Evolutionary conservation across 2,329 filamentous ascomycete species (phyloP).

Genomic region (Nakataea oryzae): DNA sequence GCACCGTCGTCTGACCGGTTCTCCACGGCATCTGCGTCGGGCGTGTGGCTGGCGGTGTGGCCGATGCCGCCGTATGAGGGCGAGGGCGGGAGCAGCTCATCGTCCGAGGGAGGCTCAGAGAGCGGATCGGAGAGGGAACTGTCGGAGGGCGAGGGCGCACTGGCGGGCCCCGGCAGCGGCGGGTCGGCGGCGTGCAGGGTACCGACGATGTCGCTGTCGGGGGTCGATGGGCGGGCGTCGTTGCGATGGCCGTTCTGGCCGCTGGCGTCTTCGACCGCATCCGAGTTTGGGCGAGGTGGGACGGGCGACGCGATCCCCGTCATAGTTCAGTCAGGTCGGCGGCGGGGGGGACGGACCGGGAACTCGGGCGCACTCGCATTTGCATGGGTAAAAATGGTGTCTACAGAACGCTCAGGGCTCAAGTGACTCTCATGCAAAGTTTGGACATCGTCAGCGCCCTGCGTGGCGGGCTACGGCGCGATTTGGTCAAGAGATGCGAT

Average conservation of each 20-base stretch:
- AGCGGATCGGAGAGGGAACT: constrained; percentile 2
- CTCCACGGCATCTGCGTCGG: neutral
- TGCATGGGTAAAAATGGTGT: constrained; percentile 43
- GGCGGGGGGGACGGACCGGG: constrained; percentile 35
- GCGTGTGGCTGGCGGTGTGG: neutral
- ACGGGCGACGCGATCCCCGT: constrained; percentile 48
- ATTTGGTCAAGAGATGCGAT: constrained; percentile 28
- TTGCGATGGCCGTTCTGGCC: constrained; percentile 12
- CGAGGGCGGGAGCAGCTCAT: neutral
- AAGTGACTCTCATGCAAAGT: constrained; percentile 34
- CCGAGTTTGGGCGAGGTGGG: constrained; percentile 27
- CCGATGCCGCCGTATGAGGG: neutral
- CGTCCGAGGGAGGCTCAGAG: constrained; percentile 4
- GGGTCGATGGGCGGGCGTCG: constrained; percentile 8
- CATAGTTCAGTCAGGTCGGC: constrained; percentile 38
- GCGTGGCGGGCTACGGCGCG: constrained; percentile 32
- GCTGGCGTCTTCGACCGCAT: constrained; percentile 12
- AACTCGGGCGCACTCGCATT: constrained; percentile 48
- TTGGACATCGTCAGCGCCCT: constrained; percentile 44
- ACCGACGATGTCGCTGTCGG: constrained; percentile 7
- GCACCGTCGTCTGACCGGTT: neutral
- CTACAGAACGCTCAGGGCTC: constrained; percentile 36
- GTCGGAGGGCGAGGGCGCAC: neutral
- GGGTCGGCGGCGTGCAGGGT: neutral
- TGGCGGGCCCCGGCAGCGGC: neutral